Percentiles rank a stretch among this genome's conserved stretches.
Evolutionary conservation across 1,284 basidiomycete genomes (phyloP).

Genomic region (Puccinia coronata): DNA sequence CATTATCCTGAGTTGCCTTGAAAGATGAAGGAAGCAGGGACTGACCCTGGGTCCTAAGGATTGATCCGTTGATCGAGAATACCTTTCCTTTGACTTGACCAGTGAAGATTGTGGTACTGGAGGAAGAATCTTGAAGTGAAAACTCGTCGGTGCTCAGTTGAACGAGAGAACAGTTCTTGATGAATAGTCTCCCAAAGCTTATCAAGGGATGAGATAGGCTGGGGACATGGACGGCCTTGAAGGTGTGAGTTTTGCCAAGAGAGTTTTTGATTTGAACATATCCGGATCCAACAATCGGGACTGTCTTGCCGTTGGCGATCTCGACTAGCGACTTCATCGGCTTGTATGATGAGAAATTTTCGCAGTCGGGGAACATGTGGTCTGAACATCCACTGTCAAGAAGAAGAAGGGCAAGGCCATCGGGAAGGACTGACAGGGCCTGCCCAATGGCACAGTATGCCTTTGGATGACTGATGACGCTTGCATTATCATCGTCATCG

Average conservation of each 20-base stretch:
- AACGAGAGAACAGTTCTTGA: not conserved
- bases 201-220: slow-evolving; percentile 1
- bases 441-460: not conserved
- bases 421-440: not conserved
- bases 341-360: not conserved
- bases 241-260: not conserved
- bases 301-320: not conserved
- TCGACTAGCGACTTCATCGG: not conserved
- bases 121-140: not conserved
- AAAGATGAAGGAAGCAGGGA: not conserved
- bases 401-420: not conserved
- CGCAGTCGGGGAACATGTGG: slow-evolving; percentile 6
- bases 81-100: not conserved
- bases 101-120: not conserved
- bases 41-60: not conserved
- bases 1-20: not conserved
- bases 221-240: no score
- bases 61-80: not conserved
- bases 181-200: slow-evolving; percentile 27
- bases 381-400: slow-evolving; percentile 29
- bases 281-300: not conserved
- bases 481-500: not conserved
- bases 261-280: not conserved
- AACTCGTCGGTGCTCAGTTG: not conserved
- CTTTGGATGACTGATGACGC: no score